phyloP scores from a whole-genome alignment of 352 stramenopile genomes.

The Phytophthora pluvialis region DNA sequence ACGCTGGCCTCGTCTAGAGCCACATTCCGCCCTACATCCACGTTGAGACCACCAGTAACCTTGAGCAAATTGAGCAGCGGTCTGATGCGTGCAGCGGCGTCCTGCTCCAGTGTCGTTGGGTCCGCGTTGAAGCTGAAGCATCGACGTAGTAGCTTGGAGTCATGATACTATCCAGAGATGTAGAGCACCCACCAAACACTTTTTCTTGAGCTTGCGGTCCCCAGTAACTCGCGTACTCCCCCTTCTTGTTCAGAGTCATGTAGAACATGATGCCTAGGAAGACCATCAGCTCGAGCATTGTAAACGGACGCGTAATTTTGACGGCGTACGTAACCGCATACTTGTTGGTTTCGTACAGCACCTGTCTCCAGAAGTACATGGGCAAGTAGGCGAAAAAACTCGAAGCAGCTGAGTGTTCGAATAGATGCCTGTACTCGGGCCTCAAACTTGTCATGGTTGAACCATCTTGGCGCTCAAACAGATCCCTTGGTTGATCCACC shows the following conservation, averaged over 20 bases:
- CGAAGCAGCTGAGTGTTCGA: not conserved
- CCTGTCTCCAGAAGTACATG: not conserved
- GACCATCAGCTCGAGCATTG: not conserved
- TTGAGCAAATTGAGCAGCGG: conserved; percentile 1
- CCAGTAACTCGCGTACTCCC: not conserved
- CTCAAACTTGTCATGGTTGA: not conserved
- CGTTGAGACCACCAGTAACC: not conserved
- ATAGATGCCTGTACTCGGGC: not conserved
- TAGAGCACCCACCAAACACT: not conserved
- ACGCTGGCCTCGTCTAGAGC: conserved; percentile 16
- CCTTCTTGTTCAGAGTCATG: not conserved
- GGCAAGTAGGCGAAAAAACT: not conserved
- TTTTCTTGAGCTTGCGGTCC: not conserved
- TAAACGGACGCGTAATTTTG: not conserved
- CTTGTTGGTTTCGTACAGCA: not conserved
- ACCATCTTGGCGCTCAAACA: not conserved
- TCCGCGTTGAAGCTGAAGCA: not conserved
- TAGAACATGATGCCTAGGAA: not conserved
- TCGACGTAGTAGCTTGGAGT: not conserved
- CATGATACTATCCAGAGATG: not conserved
- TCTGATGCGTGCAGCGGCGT: not conserved
- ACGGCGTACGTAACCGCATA: not conserved
- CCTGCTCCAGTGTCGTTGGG: not conserved
- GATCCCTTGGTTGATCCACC: not conserved
- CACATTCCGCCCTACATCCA: not conserved